Conservation (phyloP, 345 rosid species). For the Brassica cretica region DNA sequence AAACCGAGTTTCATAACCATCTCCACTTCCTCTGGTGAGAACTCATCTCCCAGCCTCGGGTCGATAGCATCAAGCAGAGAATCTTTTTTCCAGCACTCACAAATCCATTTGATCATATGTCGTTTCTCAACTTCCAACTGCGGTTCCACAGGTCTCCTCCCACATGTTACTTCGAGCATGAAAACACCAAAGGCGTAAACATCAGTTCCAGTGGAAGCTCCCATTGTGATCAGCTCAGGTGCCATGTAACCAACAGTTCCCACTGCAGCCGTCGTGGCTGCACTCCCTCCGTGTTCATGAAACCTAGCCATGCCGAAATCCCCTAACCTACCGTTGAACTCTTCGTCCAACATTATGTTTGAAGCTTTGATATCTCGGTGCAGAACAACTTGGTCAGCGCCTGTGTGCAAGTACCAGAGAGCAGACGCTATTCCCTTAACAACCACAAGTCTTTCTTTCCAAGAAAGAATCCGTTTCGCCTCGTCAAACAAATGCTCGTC, state of each 20-base stretch:
- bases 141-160: constrained; percentile 74
- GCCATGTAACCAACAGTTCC: constrained; percentile 74
- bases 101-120: constrained; percentile 45
- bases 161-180: constrained; percentile 55
- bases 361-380: constrained; percentile 61
- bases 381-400: constrained; percentile 53
- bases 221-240: constrained; percentile 49
- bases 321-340: constrained; percentile 77
- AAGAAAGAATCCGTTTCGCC: constrained; percentile 35
- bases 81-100: constrained; percentile 44
- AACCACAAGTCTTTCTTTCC: constrained; percentile 47
- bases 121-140: constrained; percentile 34
- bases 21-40: constrained; percentile 44
- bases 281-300: constrained; percentile 73
- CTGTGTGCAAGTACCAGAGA: constrained; percentile 53
- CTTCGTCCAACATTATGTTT: constrained; percentile 54
- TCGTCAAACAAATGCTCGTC: constrained; percentile 48
- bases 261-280: constrained; percentile 75
- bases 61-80: constrained; percentile 43
- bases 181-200: constrained; percentile 55
- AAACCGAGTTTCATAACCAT: constrained; percentile 54
- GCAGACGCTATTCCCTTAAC: constrained; percentile 50
- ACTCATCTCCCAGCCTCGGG: constrained; percentile 38
- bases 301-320: constrained; percentile 93
- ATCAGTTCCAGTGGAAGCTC: constrained; percentile 49